phyloP scores from a whole-genome alignment of 2,329 filamentous ascomycete genomes.

The Arthrobotrys sinensis region DNA sequence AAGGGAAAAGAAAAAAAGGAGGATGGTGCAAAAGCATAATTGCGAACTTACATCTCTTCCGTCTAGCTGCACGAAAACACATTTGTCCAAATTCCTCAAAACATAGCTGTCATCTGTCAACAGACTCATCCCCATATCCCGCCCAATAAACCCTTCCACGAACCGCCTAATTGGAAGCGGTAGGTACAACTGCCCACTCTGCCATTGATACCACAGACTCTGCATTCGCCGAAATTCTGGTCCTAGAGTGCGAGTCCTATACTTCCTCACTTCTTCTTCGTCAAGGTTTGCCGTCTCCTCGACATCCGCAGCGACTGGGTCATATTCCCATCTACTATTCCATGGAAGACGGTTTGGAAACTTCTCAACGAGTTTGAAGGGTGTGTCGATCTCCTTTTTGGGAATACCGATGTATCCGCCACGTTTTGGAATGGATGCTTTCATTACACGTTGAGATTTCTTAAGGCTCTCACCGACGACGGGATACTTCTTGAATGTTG shows the following conservation, averaged over 20 bases:
- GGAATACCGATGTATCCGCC: not conserved
- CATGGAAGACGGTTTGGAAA: constrained; percentile 34
- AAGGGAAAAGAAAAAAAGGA: not conserved
- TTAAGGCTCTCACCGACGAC: constrained; percentile 16
- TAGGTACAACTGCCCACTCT: constrained; percentile 25
- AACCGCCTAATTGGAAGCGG: constrained; percentile 39
- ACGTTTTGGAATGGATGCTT: not conserved
- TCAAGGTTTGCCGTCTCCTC: not conserved
- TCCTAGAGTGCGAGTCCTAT: constrained; percentile 9
- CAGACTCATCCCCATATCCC: constrained; percentile 29
- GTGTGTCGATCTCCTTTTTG: constrained; percentile 25
- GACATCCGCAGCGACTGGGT: constrained; percentile 11
- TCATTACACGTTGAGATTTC: constrained; percentile 16
- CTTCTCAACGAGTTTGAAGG: constrained; percentile 31
- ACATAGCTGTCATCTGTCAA: constrained; percentile 43
- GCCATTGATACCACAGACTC: constrained; percentile 41
- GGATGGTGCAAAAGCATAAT: too few relatives aligned
- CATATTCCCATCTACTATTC: constrained; percentile 35
- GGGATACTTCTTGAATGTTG: constrained; percentile 32
- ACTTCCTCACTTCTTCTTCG: constrained; percentile 6
- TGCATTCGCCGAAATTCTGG: constrained; percentile 42
- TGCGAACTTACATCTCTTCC: constrained; percentile 29
- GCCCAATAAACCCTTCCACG: constrained; percentile 28
- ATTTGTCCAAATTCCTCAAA: constrained; percentile 49
- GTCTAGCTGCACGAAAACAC: constrained; percentile 33